These are phyloP conservation scores for Penstemon davidsonii DNA, from an alignment of 257 asterid species.

Conservation along the genomic window DNA sequence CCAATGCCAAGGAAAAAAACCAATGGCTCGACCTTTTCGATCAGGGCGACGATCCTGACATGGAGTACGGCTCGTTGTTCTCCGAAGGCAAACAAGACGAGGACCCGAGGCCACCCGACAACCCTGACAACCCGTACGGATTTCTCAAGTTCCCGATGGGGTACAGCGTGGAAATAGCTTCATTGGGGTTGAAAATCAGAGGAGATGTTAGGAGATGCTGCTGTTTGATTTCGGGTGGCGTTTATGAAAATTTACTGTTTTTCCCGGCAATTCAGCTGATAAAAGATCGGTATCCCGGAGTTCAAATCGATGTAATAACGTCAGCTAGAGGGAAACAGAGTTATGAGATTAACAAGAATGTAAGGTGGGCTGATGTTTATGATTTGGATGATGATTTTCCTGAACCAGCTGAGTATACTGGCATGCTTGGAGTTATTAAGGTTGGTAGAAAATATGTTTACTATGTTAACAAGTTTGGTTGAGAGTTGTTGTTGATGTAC, in stretches of 20 bases:
- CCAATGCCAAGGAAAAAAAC: constrained; percentile 54
- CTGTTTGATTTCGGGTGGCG: constrained; percentile 78
- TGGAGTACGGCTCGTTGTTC: constrained; percentile 60
- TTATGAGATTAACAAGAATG: constrained; percentile 80
- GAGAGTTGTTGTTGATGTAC: neutral
- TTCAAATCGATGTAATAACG: constrained; percentile 64
- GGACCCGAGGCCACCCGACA: constrained; percentile 75
- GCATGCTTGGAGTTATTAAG: constrained; percentile 76
- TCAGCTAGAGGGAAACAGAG: constrained; percentile 73
- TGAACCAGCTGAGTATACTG: constrained; percentile 69
- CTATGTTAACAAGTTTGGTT: no score
- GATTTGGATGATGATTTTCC: constrained; percentile 73
- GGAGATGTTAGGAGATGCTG: constrained; percentile 91
- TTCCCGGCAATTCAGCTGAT: constrained; percentile 83
- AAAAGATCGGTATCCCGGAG: constrained; percentile 86
- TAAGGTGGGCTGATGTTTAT: constrained; percentile 69
- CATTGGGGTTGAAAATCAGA: constrained; percentile 62
- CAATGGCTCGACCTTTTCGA: constrained; percentile 79
- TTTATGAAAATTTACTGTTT: constrained; percentile 73
- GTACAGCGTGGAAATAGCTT: constrained; percentile 69
- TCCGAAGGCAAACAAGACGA: constrained; percentile 82
- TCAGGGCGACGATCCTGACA: constrained; percentile 67
- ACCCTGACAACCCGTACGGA: constrained; percentile 75
- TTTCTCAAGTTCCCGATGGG: constrained; percentile 83
- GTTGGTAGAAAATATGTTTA: constrained; percentile 31